These are phyloP conservation scores for Aspergillus avenaceus DNA, from an alignment of 495 filamentous ascomycete genomes.

Conservation along the genomic window DNA sequence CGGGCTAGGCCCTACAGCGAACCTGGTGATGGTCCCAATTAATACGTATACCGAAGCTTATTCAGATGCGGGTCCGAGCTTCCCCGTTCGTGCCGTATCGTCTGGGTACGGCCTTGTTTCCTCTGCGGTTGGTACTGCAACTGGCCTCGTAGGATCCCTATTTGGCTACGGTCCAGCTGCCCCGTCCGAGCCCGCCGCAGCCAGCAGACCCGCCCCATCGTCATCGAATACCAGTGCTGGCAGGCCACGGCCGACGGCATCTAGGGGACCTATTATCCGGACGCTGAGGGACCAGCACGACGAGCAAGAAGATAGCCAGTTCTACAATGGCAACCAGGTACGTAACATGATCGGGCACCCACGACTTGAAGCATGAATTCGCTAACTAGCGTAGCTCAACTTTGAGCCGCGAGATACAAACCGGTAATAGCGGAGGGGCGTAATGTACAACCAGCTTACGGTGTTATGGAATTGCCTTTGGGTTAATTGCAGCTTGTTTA, in stretches of 20 bases:
- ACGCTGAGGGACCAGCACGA: conserved; percentile 55
- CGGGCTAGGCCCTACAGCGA: conserved; percentile 71
- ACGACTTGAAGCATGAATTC: not conserved
- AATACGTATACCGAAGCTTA: conserved; percentile 61
- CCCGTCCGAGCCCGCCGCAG: conserved; percentile 3
- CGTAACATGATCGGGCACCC: conserved; percentile 15
- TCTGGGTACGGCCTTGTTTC: conserved; percentile 41
- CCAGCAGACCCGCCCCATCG: conserved; percentile 7
- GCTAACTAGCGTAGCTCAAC: conserved; percentile 52
- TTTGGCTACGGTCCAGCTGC: conserved; percentile 45
- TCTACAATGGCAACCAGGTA: conserved; percentile 91
- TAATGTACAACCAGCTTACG: conserved; percentile 3
- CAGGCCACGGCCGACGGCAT: conserved; percentile 17
- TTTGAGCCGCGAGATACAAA: conserved; percentile 71
- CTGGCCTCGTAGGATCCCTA: conserved; percentile 51
- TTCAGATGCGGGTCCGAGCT: conserved; percentile 27
- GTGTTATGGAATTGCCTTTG: no score
- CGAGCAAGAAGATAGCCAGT: conserved; percentile 53
- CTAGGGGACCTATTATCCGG: conserved; percentile 40
- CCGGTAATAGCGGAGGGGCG: conserved; percentile 29
- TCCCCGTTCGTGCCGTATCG: conserved; percentile 41
- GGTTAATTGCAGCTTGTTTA: no score
- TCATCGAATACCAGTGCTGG: conserved; percentile 7
- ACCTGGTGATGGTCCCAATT: conserved; percentile 74
- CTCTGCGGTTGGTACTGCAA: conserved; percentile 39